Evolutionary conservation across 2,329 filamentous ascomycete genomes (phyloP), one percentile per base, ranked within the genome.

Genomic region (Xylaria arbuscula): DNA sequence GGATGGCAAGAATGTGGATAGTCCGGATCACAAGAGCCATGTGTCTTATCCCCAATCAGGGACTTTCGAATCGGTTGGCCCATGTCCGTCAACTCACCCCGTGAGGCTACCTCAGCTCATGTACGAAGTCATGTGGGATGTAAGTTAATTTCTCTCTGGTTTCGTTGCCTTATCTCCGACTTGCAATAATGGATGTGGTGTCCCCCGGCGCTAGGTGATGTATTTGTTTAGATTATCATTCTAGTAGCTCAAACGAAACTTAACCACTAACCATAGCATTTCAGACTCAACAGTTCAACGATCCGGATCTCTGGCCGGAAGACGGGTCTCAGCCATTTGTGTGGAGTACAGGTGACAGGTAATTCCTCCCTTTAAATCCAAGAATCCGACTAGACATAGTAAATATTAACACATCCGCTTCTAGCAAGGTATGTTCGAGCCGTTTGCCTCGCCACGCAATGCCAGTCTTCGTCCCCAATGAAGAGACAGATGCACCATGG

Each of bases 91-190:
- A 3, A 79, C 79, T 2, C 85, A 87, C 72, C 87, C 86, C 0
- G 81, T 84, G 5, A 85, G 84, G 67, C 78, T 89, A 2, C 82
- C 88, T 24, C 88, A 87, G 36, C 81, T 90, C 67, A 89, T 90
- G 81, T 87, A 83, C 75, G 88, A 90, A 77, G 84, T 88, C 61
- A 84, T 87, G 74, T 90, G 84, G 82, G 79, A 82, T 61, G 75
- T 76, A 62, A 79, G 73, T 64, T 2, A 5, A 7, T 6, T 38
- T 19, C 13, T 51, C 53, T 34, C 36, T 11, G 10, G 1, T 11
- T 22, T 40, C 34, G 58, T 54, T 34, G 7, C 36, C 4, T 55
- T 55, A 22, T 28, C 11, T 17, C 6, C 2, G n/a, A 19, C n/a
- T 24, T 11, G 9, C 53, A 38, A n/a, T 7, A 17, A 17, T 7